These are phyloP conservation scores for Populus pruinosa DNA, from an alignment of 345 rosid genomes.

Conservation along the genomic window DNA sequence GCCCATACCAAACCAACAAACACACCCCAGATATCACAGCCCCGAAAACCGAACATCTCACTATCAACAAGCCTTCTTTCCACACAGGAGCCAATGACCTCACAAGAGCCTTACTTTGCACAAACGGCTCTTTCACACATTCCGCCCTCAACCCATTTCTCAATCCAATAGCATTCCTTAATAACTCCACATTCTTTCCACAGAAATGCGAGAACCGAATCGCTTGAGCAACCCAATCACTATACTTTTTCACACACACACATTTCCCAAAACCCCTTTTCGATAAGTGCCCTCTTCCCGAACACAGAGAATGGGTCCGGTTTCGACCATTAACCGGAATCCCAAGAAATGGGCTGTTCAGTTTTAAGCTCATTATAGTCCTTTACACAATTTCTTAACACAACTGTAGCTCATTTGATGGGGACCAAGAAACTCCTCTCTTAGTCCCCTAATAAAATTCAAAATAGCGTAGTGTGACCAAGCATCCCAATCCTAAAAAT, in stretches of 20 bases:
- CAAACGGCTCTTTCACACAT: conserved; percentile 58
- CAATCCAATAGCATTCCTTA: conserved; percentile 58
- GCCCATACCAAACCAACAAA: conserved; percentile 87
- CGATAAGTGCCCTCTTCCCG: conserved; percentile 23
- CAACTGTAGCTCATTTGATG: conserved; percentile 36
- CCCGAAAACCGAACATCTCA: conserved; percentile 69
- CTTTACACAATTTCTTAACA: not conserved
- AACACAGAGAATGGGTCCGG: conserved; percentile 14
- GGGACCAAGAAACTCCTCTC: conserved; percentile 63
- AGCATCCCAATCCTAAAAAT: conserved; percentile 25
- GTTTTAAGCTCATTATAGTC: conserved; percentile 51
- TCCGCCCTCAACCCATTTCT: conserved; percentile 55
- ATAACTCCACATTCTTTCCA: conserved; percentile 58
- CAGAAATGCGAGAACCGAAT: conserved; percentile 57
- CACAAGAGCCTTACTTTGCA: conserved; percentile 55
- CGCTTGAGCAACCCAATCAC: conserved; percentile 65
- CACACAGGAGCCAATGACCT: conserved; percentile 60
- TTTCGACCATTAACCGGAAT: conserved; percentile 37
- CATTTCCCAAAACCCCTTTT: conserved; percentile 41
- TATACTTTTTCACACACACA: conserved; percentile 41
- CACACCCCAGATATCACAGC: conserved; percentile 82
- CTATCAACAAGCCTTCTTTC: conserved; percentile 71
- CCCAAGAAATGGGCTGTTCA: conserved; percentile 54
- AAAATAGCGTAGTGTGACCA: not conserved
- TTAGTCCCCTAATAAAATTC: conserved; percentile 45